Evolutionary conservation across 2,329 filamentous ascomycete species (phyloP).

Genomic region (Xylaria sp.): DNA sequence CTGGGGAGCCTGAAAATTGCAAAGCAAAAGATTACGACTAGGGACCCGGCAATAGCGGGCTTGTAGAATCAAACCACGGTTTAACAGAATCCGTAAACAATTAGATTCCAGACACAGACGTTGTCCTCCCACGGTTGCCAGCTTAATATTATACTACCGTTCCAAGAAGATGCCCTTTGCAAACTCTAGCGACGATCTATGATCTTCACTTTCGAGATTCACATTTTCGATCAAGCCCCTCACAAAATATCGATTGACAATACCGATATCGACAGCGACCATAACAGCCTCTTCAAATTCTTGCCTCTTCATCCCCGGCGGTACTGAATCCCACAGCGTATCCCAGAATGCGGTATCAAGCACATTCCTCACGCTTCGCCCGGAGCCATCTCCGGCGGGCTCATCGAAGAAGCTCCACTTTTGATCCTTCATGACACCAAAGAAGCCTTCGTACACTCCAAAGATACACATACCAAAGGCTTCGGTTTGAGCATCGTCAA

Average conservation of each 20-base stretch:
- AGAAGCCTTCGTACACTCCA: constrained; percentile 19
- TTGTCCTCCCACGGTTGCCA: constrained; percentile 1
- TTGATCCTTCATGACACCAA: constrained; percentile 15
- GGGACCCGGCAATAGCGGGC: constrained; percentile 1
- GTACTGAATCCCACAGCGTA: constrained; percentile 6
- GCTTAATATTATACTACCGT: constrained; percentile 11
- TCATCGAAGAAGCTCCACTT: constrained; percentile 17
- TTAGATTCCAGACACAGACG: constrained; percentile 5
- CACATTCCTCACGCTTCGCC: constrained; percentile 16
- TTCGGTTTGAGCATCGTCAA: constrained; percentile 19
- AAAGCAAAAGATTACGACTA: background rate
- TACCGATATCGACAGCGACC: constrained; percentile 3
- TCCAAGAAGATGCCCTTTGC: constrained; percentile 8
- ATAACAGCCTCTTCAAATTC: constrained; percentile 8
- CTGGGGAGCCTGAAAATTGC: background rate
- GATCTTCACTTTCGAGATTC: constrained; percentile 3
- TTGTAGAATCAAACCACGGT: background rate
- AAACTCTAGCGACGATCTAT: constrained; percentile 7
- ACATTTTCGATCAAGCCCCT: constrained; percentile 1
- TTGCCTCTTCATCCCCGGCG: background rate
- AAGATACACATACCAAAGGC: constrained; percentile 18
- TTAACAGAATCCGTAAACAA: constrained; percentile 6
- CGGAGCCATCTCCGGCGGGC: constrained; percentile 7
- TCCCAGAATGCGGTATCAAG: constrained; percentile 19
- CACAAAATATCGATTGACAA: constrained; percentile 3